Conservation (phyloP, 345 rosid genomes). For the Rhodamnia rubescens region DNA sequence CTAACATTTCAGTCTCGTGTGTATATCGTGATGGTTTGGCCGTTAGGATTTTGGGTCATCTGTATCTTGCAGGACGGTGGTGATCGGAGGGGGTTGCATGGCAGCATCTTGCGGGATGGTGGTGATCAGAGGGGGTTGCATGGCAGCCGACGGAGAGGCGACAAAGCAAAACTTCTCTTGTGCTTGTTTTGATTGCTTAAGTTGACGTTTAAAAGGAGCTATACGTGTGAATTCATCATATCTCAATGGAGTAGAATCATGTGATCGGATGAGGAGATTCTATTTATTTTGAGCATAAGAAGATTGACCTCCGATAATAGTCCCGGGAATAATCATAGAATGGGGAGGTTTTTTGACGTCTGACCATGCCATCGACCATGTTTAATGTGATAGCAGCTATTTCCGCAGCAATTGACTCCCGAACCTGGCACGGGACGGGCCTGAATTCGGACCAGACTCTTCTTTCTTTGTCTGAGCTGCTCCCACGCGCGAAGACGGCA, state of each 20-base stretch:
- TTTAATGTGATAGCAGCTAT: neutral
- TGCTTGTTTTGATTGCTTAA: neutral
- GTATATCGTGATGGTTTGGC: neutral
- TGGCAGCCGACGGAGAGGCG: neutral
- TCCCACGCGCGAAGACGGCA: neutral
- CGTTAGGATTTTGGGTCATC: neutral
- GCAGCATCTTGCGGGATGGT: neutral
- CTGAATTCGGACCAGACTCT: neutral
- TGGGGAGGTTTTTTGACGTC: neutral
- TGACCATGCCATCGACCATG: neutral
- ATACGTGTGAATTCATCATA: neutral
- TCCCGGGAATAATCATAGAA: neutral
- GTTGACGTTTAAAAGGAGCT: too few species aligned
- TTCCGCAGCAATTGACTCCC: neutral
- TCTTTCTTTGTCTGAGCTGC: neutral
- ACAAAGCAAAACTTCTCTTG: neutral
- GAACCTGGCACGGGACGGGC: neutral
- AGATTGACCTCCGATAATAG: neutral
- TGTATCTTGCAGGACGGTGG: neutral
- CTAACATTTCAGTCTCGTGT: neutral
- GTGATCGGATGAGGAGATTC: neutral
- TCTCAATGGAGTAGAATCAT: neutral
- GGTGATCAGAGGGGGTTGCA: neutral
- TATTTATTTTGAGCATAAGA: neutral
- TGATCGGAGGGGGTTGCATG: neutral